These are phyloP conservation scores for Coffea eugenioides DNA, from an alignment of 257 asterid genomes.

Conservation along the genomic window DNA sequence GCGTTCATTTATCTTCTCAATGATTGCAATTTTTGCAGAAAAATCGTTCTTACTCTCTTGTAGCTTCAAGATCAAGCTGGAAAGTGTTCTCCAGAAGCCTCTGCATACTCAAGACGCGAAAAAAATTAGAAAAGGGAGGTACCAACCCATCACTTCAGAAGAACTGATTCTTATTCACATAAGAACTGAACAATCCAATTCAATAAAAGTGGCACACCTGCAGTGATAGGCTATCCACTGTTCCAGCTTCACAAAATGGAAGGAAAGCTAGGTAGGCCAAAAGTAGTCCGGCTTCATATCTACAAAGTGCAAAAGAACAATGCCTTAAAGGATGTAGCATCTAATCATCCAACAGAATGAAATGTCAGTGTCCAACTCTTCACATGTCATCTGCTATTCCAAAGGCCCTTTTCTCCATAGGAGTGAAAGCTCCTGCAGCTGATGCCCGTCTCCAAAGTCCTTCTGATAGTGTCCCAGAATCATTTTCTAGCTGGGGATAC, in stretches of 20 bases:
- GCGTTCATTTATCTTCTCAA: neutral
- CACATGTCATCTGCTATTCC: slow-evolving; percentile 98
- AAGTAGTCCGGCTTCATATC: slow-evolving; percentile 97
- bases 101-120: slow-evolving; percentile 37
- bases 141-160: neutral
- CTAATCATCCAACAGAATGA: neutral
- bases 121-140: neutral
- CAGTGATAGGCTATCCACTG: slow-evolving; percentile 76
- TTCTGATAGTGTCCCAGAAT: slow-evolving; percentile 45
- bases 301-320: slow-evolving; percentile 30
- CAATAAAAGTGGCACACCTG: slow-evolving; percentile 45
- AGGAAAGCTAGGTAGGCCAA: slow-evolving; percentile 71
- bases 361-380: slow-evolving; percentile 6
- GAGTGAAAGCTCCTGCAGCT: slow-evolving; percentile 72
- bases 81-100: slow-evolving; percentile 91
- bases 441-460: slow-evolving; percentile 93
- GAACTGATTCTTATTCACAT: neutral
- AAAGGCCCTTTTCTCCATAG: slow-evolving; percentile 76
- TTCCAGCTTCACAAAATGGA: slow-evolving; percentile 88
- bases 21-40: neutral
- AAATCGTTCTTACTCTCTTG: slow-evolving; percentile 72
- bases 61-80: slow-evolving; percentile 77
- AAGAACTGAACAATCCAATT: neutral
- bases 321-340: slow-evolving; percentile 8
- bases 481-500: slow-evolving; percentile 61